Evolutionary conservation across 2,329 filamentous ascomycete genomes (phyloP), one percentile per base, ranked within the genome.

Genomic region (Aureobasidium leucospermi): DNA sequence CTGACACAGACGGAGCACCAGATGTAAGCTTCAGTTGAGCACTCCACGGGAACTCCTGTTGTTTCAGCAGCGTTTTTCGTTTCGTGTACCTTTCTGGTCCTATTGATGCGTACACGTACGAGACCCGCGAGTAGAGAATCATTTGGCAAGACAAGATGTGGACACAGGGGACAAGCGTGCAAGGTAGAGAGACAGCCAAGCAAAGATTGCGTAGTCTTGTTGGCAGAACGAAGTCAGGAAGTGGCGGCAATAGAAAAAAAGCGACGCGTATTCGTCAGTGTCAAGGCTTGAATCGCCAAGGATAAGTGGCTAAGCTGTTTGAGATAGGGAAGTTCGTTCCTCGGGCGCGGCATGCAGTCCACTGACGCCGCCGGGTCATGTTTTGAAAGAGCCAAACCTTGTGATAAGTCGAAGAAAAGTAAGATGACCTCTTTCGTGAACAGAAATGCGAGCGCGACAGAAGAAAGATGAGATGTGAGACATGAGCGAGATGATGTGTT

Each of bases 151-250:
- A 36, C 13, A 36, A 9, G n/a, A n/a, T 7, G 2, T 32, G 3
- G n/a, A 36, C 8, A 13, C 36, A 32, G 19, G 9, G 5, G n/a
- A 28, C 28, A 32, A 16, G 23, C 23, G 23, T 23, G 23, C 3
- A 23, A 23, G 23, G 23, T 23, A 23, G 23, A 42, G 29, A 32
- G 23, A 23, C 15, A 43, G 51, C 51, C 51, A 55, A 55, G 51
- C 1, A 32, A 34, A n/a, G 52, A 56, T 46, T 56, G 52, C 52
- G 52, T 56, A 56, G 41, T 56, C 52, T 45, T 56, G 41, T 46
- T 34, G 19, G 15, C 13, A n/a, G 31, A 23, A 32, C 15, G 19
- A 23, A 39, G 23, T 38, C 31, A 41, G 31, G 28, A 9, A 55
- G 39, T 36, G 39, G 51, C 51, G 51, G 51, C 38, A 34, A 23